Conservation (phyloP, 305 asterid species). For the Solanum hybrid region DNA sequence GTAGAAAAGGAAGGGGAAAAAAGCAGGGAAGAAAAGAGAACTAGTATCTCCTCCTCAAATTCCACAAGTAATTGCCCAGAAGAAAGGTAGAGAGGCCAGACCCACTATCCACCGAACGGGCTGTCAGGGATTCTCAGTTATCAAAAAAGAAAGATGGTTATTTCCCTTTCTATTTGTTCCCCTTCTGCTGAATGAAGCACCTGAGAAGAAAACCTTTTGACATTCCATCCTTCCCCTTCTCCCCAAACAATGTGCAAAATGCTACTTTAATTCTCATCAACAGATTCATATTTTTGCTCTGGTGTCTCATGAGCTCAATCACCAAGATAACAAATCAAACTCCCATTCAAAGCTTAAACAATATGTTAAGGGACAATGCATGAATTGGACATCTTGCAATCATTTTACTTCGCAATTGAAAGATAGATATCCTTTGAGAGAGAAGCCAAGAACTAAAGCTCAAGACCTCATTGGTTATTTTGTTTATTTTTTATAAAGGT, state of each 20-base stretch:
- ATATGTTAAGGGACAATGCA: neutral
- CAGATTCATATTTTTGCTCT: neutral
- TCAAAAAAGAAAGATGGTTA: neutral
- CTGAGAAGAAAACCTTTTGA: neutral
- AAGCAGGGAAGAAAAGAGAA: neutral
- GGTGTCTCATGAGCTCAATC: neutral
- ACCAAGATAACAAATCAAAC: neutral
- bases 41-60: neutral
- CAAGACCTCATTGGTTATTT: neutral
- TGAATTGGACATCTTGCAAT: neutral
- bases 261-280: neutral
- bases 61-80: neutral
- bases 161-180: neutral
- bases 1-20: neutral
- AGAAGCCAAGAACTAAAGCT: neutral
- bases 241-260: neutral
- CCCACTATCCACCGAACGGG: neutral
- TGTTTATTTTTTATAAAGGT: neutral
- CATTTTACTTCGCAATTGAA: neutral
- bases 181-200: neutral
- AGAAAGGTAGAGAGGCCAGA: neutral
- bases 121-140: neutral
- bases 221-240: neutral
- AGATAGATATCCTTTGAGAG: neutral
- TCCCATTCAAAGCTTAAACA: neutral